These are phyloP conservation scores for Aspergillus sclerotiicarbonarius DNA, from an alignment of 495 filamentous ascomycete genomes.

Conservation along the genomic window DNA sequence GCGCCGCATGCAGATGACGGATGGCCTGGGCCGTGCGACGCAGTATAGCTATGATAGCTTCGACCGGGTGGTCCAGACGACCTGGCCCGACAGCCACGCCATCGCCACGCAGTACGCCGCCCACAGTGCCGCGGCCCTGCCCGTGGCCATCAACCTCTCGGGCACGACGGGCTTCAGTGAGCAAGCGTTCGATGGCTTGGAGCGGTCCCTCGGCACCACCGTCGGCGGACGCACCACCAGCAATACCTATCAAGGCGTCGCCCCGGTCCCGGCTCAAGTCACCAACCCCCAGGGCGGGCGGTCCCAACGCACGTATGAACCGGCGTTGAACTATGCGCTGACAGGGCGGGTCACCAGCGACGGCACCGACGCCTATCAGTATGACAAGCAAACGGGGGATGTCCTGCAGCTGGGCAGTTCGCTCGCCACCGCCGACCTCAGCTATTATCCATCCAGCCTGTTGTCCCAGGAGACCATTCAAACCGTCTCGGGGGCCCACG, in stretches of 20 bases:
- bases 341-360: background rate
- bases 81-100: background rate
- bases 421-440: background rate
- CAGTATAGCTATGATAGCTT: constrained; percentile 9
- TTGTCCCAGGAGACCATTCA: background rate
- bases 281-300: background rate
- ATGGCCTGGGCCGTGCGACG: constrained; percentile 1
- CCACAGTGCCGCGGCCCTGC: background rate
- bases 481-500: no score
- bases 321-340: background rate
- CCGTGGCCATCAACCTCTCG: background rate
- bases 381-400: background rate
- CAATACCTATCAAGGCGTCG: background rate
- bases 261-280: background rate
- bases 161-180: background rate
- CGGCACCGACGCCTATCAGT: background rate
- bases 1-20: background rate
- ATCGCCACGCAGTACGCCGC: background rate
- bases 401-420: background rate
- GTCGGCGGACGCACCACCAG: constrained; percentile 7
- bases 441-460: constrained; percentile 4
- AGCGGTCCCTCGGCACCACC: background rate
- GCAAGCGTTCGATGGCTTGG: constrained; percentile 6
- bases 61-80: constrained; percentile 8
- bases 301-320: background rate